Evolutionary conservation across 2,329 filamentous ascomycete genomes (phyloP), one percentile per base, ranked within the genome.

Genomic region (Colletotrichum sp.): DNA sequence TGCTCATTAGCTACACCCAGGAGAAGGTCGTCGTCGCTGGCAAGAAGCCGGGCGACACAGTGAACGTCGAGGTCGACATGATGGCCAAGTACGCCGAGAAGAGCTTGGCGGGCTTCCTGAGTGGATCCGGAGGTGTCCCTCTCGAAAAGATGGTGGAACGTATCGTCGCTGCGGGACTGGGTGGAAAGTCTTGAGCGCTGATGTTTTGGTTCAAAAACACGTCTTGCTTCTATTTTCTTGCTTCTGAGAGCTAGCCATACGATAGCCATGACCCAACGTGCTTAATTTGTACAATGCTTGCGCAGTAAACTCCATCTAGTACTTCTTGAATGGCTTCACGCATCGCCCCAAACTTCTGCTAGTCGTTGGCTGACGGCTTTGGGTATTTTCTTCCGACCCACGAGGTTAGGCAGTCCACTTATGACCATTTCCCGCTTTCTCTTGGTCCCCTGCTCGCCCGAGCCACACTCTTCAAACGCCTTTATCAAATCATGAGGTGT

Each of bases 1-100:
- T 99, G 97, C 89, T 99, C 77, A 98, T 99, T 84, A 92, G 95
- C 10, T 99, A 99, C 85, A 98, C 97, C 13, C 97, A 99, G 87
- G 95, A 96, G 85, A 95, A 95, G 84, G 93, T 99, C 18, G 94
- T 98, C 18, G 92, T 95, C 78, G 95, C 95, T 4, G 88, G 88
- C 68, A 98, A 98, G 90, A 89, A 91, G 85, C 86, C 90, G 34
- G 96, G 96, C 4, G 95, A 98, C 8, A 91, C 93, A 66, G 95
- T 98, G 77, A 98, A 98, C 82, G 91, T 98, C 44, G 96, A 98
- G 88, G 96, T 98, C 70, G 96, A 98, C 83, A 95, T 98, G 88
- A 90, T 93, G 86, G 92, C 91, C 68, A 96, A 96, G 87, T 96
- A 96, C 81, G 94, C 95, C 3, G 94, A 96, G 88, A 98, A 98